phyloP scores from a whole-genome alignment of 2,329 filamentous ascomycete species.

The Talaromyces sp. region DNA sequence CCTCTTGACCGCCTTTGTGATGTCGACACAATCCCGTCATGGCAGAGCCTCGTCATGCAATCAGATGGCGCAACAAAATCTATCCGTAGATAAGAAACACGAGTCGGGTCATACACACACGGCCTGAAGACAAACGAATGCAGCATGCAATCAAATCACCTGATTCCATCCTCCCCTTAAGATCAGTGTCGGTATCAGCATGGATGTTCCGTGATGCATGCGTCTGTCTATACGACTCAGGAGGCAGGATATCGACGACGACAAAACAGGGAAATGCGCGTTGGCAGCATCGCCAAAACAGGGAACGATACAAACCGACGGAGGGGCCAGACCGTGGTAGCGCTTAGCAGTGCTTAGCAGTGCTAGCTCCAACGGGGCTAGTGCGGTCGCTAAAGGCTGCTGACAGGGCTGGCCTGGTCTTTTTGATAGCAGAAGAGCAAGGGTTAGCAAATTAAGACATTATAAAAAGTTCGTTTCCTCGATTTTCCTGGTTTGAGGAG shows the following conservation, averaged over 20 bases:
- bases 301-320: neutral
- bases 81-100: neutral
- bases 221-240: neutral
- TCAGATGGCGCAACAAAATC: neutral
- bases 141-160: neutral
- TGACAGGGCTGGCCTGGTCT: neutral
- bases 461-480: neutral
- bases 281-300: neutral
- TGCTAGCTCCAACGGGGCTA: neutral
- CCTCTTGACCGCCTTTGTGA: slow-evolving; percentile 8
- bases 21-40: neutral
- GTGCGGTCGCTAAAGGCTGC: neutral
- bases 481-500: neutral
- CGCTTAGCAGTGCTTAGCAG: neutral
- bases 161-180: neutral
- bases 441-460: neutral
- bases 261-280: slow-evolving; percentile 7
- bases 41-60: neutral
- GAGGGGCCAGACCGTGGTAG: neutral
- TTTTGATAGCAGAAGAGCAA: neutral
- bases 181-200: neutral
- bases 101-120: neutral
- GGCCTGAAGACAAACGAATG: neutral
- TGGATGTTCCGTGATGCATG: neutral
- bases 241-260: neutral